phyloP scores from a whole-genome alignment of 108 stramenopile genomes.

The Skeletonema marinoi region DNA sequence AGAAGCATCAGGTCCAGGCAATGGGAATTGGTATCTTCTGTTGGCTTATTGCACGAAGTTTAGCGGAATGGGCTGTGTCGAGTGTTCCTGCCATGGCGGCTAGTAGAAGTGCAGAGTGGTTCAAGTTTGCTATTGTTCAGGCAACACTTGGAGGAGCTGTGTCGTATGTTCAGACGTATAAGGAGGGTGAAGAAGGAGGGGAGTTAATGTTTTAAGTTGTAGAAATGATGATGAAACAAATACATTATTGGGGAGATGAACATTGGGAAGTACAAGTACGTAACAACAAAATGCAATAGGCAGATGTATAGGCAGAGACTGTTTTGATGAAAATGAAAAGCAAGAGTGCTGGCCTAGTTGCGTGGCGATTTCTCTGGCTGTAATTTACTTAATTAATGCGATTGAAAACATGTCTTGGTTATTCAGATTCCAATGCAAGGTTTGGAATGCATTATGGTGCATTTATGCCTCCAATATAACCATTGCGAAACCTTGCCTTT shows the following conservation, averaged over 20 bases:
- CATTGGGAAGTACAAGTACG: not conserved
- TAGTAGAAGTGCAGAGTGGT: slow-evolving; percentile 42
- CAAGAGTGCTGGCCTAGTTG: not conserved
- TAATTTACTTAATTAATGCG: not conserved
- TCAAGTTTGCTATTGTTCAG: slow-evolving; percentile 54
- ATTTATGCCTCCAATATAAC: not conserved
- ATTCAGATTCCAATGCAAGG: not conserved
- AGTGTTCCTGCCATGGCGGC: slow-evolving; percentile 44
- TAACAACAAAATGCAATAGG: not conserved
- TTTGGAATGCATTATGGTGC: not conserved
- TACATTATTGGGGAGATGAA: not conserved
- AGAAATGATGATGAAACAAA: not conserved
- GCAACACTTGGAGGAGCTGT: slow-evolving; percentile 27
- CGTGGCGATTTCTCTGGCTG: not conserved
- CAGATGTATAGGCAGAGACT: not conserved
- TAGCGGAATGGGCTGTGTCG: slow-evolving; percentile 39
- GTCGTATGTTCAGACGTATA: slow-evolving; percentile 51
- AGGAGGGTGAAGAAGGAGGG: slow-evolving; percentile 38
- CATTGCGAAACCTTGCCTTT: not conserved
- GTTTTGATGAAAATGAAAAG: not conserved
- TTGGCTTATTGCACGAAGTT: slow-evolving; percentile 33
- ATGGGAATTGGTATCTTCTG: slow-evolving; percentile 39
- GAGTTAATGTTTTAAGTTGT: slow-evolving; percentile 41
- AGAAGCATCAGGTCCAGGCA: slow-evolving; percentile 51
- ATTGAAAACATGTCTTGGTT: not conserved